A percentile compares a stretch with the other conserved stretches of the same genome.
Evolutionary conservation across 139 green algal species (phyloP).

Genomic region (Chlorella ohadii): DNA sequence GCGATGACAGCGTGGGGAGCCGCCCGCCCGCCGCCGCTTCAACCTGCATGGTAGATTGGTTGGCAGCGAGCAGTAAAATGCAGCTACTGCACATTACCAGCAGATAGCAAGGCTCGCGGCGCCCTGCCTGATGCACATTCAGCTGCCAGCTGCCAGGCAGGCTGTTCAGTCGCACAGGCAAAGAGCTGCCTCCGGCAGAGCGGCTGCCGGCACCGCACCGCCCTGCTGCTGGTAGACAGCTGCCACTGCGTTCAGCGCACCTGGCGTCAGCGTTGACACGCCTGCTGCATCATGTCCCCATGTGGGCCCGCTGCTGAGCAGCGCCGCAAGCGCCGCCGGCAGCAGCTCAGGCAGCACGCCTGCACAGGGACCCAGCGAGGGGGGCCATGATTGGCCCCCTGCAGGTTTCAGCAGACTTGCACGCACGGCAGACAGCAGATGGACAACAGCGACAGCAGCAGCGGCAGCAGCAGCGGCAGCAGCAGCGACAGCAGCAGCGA

Average conservation of each 20-base stretch:
- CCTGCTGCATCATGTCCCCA: constrained; percentile 48
- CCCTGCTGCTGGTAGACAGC: constrained; percentile 31
- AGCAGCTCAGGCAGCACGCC: constrained; percentile 53
- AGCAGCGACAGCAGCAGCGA: neutral
- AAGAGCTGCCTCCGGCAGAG: constrained; percentile 51
- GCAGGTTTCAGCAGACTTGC: too few relatives aligned
- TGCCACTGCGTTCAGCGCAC: constrained; percentile 37
- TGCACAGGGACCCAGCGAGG: too few relatives aligned
- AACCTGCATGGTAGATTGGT: neutral
- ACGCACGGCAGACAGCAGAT: too few relatives aligned
- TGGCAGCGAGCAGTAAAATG: too few relatives aligned
- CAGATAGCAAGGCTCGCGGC: too few relatives aligned
- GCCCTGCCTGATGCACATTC: too few relatives aligned
- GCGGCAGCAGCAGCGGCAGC: too few relatives aligned
- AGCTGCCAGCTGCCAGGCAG: too few relatives aligned
- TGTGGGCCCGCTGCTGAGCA: constrained; percentile 31
- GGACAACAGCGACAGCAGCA: too few relatives aligned
- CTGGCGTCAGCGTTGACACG: constrained; percentile 39
- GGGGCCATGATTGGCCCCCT: too few relatives aligned
- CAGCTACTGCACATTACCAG: too few relatives aligned
- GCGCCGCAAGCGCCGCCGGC: constrained; percentile 35
- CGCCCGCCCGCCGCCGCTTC: constrained; percentile 24
- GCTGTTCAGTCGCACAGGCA: constrained; percentile 34
- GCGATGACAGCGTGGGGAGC: neutral
- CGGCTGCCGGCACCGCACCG: constrained; percentile 35